Conservation (phyloP, 1,139 yeast genomes). For the Geotrichum reessii region DNA sequence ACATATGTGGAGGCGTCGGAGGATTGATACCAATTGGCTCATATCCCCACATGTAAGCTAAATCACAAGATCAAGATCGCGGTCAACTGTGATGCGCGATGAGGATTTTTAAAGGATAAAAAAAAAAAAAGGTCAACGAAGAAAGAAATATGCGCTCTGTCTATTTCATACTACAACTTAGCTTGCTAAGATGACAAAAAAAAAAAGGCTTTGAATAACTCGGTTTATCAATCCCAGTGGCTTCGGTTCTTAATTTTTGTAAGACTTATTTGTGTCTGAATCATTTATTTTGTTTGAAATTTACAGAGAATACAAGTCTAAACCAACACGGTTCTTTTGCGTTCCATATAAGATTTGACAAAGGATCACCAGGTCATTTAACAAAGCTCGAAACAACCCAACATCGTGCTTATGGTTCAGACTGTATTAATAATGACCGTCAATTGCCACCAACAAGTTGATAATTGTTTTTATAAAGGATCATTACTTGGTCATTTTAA, state of each 20-base stretch:
- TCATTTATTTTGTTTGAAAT: not conserved
- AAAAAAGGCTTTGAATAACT: too few relatives aligned
- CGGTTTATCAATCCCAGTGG: too few relatives aligned
- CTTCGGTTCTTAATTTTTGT: too few relatives aligned
- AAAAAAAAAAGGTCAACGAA: not conserved
- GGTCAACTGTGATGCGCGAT: not conserved
- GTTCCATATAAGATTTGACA: not conserved
- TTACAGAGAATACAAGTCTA: not conserved
- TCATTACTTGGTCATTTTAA: not conserved
- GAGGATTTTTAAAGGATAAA: not conserved
- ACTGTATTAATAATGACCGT: not conserved
- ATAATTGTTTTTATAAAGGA: not conserved
- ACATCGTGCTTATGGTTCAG: not conserved
- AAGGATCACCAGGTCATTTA: not conserved
- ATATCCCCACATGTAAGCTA: not conserved
- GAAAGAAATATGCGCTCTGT: not conserved
- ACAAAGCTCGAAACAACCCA: not conserved
- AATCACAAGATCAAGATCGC: not conserved
- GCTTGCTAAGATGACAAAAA: too few relatives aligned
- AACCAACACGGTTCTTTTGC: not conserved
- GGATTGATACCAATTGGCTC: not conserved
- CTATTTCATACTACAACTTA: too few relatives aligned
- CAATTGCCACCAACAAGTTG: not conserved
- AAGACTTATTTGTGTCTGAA: too few relatives aligned
- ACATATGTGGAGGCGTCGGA: not conserved